Percentiles rank a stretch among this genome's conserved stretches.
phyloP scores from a whole-genome alignment of 345 rosid genomes.

The Garcia nutans region DNA sequence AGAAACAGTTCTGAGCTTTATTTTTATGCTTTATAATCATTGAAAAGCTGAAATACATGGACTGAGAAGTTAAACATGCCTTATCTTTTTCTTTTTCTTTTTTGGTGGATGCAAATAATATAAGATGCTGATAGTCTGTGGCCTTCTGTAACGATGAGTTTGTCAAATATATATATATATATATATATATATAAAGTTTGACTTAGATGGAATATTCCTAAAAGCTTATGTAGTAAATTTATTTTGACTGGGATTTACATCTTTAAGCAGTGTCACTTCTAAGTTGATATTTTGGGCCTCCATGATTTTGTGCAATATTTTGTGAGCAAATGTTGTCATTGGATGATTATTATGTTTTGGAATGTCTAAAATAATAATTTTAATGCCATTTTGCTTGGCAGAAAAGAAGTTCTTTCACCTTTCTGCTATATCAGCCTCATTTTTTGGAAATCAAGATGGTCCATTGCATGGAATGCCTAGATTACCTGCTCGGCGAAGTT shows the following conservation, averaged over 20 bases:
- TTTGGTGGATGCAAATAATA: background rate
- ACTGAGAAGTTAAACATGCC: background rate
- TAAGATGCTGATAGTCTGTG: too few species aligned
- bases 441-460: conserved; percentile 15
- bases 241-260: too few species aligned
- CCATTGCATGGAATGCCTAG: background rate
- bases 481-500: conserved; percentile 5
- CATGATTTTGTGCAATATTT: background rate
- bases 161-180: too few species aligned
- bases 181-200: too few species aligned
- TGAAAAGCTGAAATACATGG: background rate
- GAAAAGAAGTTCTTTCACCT: conserved; percentile 11
- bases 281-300: too few species aligned
- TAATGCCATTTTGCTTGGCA: conserved; percentile 3
- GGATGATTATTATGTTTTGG: background rate
- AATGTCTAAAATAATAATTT: background rate
- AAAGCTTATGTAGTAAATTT: too few species aligned
- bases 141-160: too few species aligned
- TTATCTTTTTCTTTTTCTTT: background rate
- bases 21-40: background rate
- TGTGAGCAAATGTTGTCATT: background rate
- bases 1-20: background rate
- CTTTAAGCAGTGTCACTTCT: too few species aligned
- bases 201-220: too few species aligned
- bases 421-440: conserved; percentile 8